Evolutionary conservation across 2,329 filamentous ascomycete genomes (phyloP).

Genomic region (Epichloe baconii): DNA sequence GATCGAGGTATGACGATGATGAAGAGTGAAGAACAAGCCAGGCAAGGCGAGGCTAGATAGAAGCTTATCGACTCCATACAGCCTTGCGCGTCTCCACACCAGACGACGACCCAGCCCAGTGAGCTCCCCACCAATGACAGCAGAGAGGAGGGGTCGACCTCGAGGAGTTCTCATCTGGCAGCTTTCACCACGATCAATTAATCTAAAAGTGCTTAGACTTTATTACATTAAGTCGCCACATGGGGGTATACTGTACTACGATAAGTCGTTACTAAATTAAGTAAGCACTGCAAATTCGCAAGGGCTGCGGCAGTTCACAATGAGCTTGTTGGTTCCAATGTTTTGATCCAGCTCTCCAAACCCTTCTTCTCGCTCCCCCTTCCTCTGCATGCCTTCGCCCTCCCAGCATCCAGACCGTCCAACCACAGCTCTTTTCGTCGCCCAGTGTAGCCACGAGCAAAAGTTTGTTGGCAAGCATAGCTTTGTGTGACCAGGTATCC

Average conservation of each 20-base stretch:
- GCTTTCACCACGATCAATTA: neutral
- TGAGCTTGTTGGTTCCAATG: neutral
- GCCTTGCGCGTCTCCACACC: conserved; percentile 1
- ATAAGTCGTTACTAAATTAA: conserved; percentile 1
- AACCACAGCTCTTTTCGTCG: neutral
- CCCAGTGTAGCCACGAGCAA: neutral
- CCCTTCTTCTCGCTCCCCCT: neutral
- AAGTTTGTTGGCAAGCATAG: neutral
- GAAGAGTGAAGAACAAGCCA: neutral
- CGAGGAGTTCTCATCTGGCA: neutral
- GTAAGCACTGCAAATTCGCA: neutral
- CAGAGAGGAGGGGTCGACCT: neutral
- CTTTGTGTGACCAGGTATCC: neutral
- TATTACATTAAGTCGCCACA: conserved; percentile 5
- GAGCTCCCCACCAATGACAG: neutral
- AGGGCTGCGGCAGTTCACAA: neutral
- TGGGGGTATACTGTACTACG: conserved; percentile 6
- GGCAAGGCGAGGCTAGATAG: neutral
- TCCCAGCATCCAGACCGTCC: neutral
- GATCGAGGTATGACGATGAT: neutral
- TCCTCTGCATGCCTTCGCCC: neutral
- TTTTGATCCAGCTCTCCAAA: neutral
- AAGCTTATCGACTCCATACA: neutral
- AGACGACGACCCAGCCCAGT: neutral
- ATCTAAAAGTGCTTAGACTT: neutral